Evolutionary conservation across 371 early-diverging fungal species (phyloP), one percentile per base, ranked within the genome.

Genomic region (Nematocida sp.): DNA sequence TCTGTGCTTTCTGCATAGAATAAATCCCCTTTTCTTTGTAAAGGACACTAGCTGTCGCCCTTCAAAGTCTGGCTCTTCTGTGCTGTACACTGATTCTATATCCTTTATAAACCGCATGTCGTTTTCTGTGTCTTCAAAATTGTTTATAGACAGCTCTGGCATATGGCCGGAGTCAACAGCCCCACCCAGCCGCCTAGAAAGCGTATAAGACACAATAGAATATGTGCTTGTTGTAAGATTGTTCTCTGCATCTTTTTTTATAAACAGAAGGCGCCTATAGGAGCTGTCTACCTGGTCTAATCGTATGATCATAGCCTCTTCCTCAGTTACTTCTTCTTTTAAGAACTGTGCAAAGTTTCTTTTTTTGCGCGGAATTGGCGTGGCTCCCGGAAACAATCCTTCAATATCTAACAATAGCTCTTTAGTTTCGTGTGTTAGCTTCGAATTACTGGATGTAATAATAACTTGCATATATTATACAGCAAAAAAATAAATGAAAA

Each of bases 11-110:
- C 80, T 69, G 23, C 80, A 66, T 4, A 78, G 55, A 45, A 78
- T 78, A 44, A 78, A 78, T 39, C 80, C 80, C 69, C 80, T 57
- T 46, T 78, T 78, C 42, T 78, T 78, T 27, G 80, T 78, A 57
- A 78, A 78, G 54, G 80, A 78, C 39, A 78, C 80, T 15, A 78
- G 15, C 62, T 78, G 80, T 15, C 80, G 52, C 11, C 80, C 80
- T 42, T 67, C 80, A 78, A 78, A 78, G 39, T 67, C 80, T 23
- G 80, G 80, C 7, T 69, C 39, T 66, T 78, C 80, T 5, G 27
- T 62, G 20, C 47, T 42, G 62, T 72, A 78, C 11, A 42, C 61
- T 5, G 25, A n/a, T 58, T 78, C 55, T 25, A 78, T 67, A 54
- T 78, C 69, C 44, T 60, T 27, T 23, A 78, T 46, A 9, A 44